phyloP scores from a whole-genome alignment of 768 basidiomycete genomes.

The Boletus vermiculosoides region DNA sequence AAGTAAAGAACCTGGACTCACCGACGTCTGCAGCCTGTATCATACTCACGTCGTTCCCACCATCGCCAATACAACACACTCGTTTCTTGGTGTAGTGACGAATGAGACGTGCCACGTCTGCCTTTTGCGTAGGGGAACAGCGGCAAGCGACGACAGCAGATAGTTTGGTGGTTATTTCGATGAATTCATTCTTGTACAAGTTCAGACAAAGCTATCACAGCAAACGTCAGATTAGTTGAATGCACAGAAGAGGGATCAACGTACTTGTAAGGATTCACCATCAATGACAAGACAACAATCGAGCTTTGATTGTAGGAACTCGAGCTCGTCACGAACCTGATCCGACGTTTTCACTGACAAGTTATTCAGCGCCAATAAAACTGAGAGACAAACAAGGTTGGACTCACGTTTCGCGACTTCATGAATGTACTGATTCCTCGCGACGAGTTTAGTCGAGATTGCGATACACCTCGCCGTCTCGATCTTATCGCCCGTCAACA shows the following conservation, averaged over 20 bases:
- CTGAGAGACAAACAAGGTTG: not conserved
- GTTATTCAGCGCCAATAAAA: constrained; percentile 2
- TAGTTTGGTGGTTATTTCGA: constrained; percentile 93
- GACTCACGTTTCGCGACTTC: constrained; percentile 84
- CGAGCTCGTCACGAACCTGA: constrained; percentile 81
- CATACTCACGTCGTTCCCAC: constrained; percentile 99
- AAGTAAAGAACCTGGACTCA: constrained; percentile 40
- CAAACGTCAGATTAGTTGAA: not conserved
- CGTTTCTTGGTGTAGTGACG: constrained; percentile 88
- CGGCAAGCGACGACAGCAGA: constrained; percentile 97
- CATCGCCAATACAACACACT: constrained; percentile 98
- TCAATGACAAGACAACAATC: constrained; percentile 99
- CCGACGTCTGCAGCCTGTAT: constrained; percentile 99
- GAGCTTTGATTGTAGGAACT: constrained; percentile 89
- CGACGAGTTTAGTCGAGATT: constrained; percentile 94
- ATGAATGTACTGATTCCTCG: constrained; percentile 95
- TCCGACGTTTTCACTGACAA: constrained; percentile 80
- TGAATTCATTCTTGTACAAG: constrained; percentile 90
- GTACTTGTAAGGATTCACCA: constrained; percentile 90
- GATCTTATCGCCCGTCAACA: constrained; percentile 99
- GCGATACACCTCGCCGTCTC: constrained; percentile 99
- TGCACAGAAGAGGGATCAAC: constrained; percentile 10
- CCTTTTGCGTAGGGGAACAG: constrained; percentile 98
- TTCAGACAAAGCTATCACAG: constrained; percentile 76
- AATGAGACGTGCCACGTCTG: constrained; percentile 93